Percentiles rank a stretch among this genome's conserved stretches.
Evolutionary conservation across 1,139 yeast genomes (phyloP).

Genomic region (Candida gigantensis): DNA sequence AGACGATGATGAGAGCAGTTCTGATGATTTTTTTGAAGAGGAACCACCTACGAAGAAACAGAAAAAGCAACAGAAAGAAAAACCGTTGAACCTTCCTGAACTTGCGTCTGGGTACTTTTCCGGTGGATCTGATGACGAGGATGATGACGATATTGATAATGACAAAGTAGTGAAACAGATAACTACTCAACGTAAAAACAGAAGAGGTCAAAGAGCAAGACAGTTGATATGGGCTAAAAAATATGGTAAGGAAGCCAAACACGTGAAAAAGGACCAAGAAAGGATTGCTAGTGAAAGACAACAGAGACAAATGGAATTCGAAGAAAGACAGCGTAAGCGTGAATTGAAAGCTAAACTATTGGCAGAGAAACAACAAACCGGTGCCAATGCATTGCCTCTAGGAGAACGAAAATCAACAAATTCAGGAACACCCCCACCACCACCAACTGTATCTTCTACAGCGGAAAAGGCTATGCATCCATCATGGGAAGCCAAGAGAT

Average conservation of each 20-base stretch:
- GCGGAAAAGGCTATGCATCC: constrained; percentile 62
- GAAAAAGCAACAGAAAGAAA: constrained; percentile 18
- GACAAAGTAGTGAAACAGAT: constrained; percentile 62
- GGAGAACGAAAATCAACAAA: constrained; percentile 32
- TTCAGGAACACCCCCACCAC: constrained; percentile 6
- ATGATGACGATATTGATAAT: constrained; percentile 48
- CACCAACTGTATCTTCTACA: constrained; percentile 12
- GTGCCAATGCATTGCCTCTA: constrained; percentile 42
- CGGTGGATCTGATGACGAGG: constrained; percentile 70
- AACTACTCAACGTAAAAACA: constrained; percentile 64
- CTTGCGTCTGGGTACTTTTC: constrained; percentile 78
- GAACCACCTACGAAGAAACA: constrained; percentile 11
- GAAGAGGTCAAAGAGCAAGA: constrained; percentile 97
- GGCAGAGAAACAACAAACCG: constrained; percentile 34
- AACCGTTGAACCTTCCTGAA: constrained; percentile 56
- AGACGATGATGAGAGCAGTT: constrained; percentile 18
- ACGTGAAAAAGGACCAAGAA: constrained; percentile 63
- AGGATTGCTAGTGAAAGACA: constrained; percentile 57
- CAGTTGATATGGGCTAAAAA: constrained; percentile 94
- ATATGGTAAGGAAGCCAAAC: constrained; percentile 83
- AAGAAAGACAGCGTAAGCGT: constrained; percentile 71
- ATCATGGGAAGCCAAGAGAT: constrained; percentile 89
- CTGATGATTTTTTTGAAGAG: constrained; percentile 44
- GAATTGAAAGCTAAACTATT: constrained; percentile 49
- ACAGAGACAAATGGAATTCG: constrained; percentile 62